Evolutionary conservation across 768 basidiomycete species (phyloP), one percentile per base, ranked within the genome.

Genomic region (Tricholoma matsutake): DNA sequence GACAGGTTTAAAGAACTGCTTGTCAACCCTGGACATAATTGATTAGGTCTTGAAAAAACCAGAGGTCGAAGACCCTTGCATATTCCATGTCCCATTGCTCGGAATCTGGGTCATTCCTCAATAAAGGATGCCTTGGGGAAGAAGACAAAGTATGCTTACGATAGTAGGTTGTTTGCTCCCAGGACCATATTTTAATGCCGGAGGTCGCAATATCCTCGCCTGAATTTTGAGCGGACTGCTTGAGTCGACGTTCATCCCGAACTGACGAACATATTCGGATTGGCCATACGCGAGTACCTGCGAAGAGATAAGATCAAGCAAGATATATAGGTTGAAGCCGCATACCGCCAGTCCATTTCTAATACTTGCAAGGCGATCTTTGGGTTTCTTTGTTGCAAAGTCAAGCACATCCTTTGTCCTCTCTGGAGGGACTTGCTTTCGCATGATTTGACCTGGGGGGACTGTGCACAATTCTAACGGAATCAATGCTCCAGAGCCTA

Each of bases 71-170:
- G 32, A 58, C 60, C 73, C 75, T 39, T 56, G 86, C 91, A 92
- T 89, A 60, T 92, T 93, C 91, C 91, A 93, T 0, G 84, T 73
- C 4, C 91, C 91, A 57, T 91, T 84, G 6, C 70, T 75, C 0
- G 89, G 90, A 35, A 68, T 72, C 87, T 89, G 61, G 13, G 54
- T 41, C 29, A 52, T 6, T 11, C n/a, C 29, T 52, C 29, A 31
- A 6, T n/a, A 29, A 29, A 4, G 1, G 6, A 62, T 29, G 59
- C 49, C 43, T 13, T 13, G 29, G 57, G 60, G 14, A 14, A 34
- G 45, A 59, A 25, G 45, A 25, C 7, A 58, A 29, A 56, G 14
- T 22, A 57, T 35, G 74, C 86, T 65, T 64, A 88, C 88, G 16
- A 89, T 83, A 7, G 80, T 85, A 7, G 75, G 73, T 64, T 86